Conservation (phyloP, 805 yeast genomes). For the Suhomyces tanzawaensis region DNA sequence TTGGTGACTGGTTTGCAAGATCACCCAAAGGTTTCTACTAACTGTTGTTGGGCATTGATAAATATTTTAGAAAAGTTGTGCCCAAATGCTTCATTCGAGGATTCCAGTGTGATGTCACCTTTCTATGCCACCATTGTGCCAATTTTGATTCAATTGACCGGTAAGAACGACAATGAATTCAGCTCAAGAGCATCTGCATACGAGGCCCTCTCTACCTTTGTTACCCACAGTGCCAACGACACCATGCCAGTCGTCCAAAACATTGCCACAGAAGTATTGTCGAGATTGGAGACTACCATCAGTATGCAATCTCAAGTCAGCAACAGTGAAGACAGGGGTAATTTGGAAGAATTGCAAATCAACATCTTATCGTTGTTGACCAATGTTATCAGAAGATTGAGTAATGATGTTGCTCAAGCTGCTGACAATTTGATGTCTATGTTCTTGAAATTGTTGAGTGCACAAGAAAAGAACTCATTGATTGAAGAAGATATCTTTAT, state of each 20-base stretch:
- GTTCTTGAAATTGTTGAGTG: conserved; percentile 64
- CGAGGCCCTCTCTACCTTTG: conserved; percentile 85
- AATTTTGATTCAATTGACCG: conserved; percentile 65
- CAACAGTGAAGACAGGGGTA: conserved; percentile 66
- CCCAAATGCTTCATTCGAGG: conserved; percentile 45
- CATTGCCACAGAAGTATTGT: conserved; percentile 72
- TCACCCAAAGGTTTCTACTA: conserved; percentile 91
- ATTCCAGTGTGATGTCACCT: conserved; percentile 66
- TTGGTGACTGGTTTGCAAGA: conserved; percentile 79
- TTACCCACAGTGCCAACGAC: conserved; percentile 68
- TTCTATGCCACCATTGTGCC: conserved; percentile 72
- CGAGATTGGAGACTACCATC: conserved; percentile 70
- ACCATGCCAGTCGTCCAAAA: conserved; percentile 66
- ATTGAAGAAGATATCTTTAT: conserved; percentile 94
- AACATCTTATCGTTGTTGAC: conserved; percentile 77
- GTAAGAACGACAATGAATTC: conserved; percentile 75
- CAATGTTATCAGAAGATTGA: conserved; percentile 79
- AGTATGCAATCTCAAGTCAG: conserved; percentile 53
- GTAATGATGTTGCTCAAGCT: conserved; percentile 56
- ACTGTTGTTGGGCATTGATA: conserved; percentile 96
- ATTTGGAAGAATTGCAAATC: conserved; percentile 85
- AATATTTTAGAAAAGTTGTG: conserved; percentile 84
- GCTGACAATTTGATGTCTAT: conserved; percentile 84
- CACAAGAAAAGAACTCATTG: conserved; percentile 63
- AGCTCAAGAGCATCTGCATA: conserved; percentile 94